phyloP scores from a whole-genome alignment of 208 protist genomes.

The Trypanosoma melophagium region DNA sequence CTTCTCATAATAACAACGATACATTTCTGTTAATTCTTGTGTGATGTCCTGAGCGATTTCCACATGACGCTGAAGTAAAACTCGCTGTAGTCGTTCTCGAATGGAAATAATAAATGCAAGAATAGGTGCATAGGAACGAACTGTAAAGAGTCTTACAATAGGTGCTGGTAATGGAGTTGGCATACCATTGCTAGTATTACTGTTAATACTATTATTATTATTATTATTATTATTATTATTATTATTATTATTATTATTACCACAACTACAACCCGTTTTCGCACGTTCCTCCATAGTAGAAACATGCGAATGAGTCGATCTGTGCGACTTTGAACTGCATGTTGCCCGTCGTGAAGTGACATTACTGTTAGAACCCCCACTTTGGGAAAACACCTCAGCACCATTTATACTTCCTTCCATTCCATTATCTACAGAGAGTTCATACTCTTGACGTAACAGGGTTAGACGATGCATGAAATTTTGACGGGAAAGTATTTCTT shows the following conservation, averaged over 20 bases:
- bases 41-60: conserved; percentile 31
- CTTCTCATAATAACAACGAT: conserved; percentile 29
- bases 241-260: no score
- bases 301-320: neutral
- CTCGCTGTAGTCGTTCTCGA: conserved; percentile 37
- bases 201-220: neutral
- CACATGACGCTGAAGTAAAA: conserved; percentile 37
- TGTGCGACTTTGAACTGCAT: neutral
- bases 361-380: no score
- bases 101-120: conserved; percentile 42
- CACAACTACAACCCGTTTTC: neutral
- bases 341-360: neutral
- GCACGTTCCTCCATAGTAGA: neutral
- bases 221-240: no score
- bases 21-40: conserved; percentile 30
- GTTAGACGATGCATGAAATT: conserved; percentile 3
- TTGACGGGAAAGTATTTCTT: no score
- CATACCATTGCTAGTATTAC: neutral
- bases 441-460: conserved; percentile 18
- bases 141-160: conserved; percentile 50
- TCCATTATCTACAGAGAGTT: no score
- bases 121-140: conserved; percentile 49
- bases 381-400: no score
- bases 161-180: conserved; percentile 29
- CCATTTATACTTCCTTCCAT: no score